Evolutionary conservation across 192 early-diverging fungal species (phyloP), one percentile per base, ranked within the genome.

Genomic region (Funneliformis geosporum): DNA sequence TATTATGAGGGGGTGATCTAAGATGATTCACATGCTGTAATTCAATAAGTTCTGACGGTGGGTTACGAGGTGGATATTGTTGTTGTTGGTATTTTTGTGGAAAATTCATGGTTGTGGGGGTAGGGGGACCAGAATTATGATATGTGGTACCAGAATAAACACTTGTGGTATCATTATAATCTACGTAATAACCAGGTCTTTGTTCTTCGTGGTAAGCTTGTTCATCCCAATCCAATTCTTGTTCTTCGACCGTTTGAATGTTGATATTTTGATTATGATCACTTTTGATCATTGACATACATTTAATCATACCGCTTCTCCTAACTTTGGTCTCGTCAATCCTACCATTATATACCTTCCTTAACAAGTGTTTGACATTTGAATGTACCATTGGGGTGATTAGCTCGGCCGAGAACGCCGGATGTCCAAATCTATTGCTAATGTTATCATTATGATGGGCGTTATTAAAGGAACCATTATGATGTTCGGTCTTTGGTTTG

Each of bases 311-410:
- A 18, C 80, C 84, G 55, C 80, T 74, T 55, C 83, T 74, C 4
- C 75, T 84, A 55, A 80, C 23, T 43, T 67, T 44, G 33, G 43
- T 21, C n/a, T 73, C 75, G 27, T 79, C 71, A 3, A 73, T 42
- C 23, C 86, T 82, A 38, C 89, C 88, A 33, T 88, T 81, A 72
- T 93, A 90, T n/a, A 94, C 85, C 59, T 85, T 81, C 42, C 82
- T 85, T 67, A 94, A 79, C 71, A 93, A 75, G 72, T 92, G 91
- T 23, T 88, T 87, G 67, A 92, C 88, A 28, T 83, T 86, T 69
- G 90, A 88, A 73, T 91, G 90, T 39, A 94, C 90, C 84, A 93
- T 86, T 18, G 92, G 91, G 28, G 92, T 88, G 14, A 90, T 84
- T 65, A 92, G 82, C 46, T 89, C 85, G 62, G 91, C 81, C 60